Base-by-base conservation (phyloP, 2,329 filamentous ascomycete genomes). In the Reticulascus tulasneorum region DNA sequence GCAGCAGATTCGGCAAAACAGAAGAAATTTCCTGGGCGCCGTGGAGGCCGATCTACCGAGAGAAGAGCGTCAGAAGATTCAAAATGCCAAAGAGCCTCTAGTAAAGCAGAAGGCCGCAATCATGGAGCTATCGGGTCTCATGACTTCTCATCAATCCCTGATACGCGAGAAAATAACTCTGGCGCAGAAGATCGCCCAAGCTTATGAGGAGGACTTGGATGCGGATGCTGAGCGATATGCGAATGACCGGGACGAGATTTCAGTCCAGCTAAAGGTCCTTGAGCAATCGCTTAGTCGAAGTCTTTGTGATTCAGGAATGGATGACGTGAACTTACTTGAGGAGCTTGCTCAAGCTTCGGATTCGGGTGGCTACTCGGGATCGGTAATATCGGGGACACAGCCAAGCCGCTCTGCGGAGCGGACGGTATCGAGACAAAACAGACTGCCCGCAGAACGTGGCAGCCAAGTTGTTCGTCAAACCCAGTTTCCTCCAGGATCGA, bases 151-250 rank as follows among this genome's bases (percentile, higher is more conserved):
- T 39, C 57, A 59, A 28, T 49, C 57, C 4, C 53, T 77, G 10
- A 57, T 57, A 25, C 54, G 55, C 12, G 64, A 69, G 42, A 64
- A 64, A 28, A 67, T 77, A 39, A 50, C 58, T 6, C 52, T 79
- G 16, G 59, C 71, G 1, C 54, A 65, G 29, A 59, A 64, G 33
- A 66, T 79, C 31, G 62, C 64, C 4, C 59, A 71, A 38, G 69
- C 69, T 1, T 79, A 77, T 42, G 64, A 63, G 11, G 63, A 73
- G 9, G 66, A 66, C 17, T 50, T 69, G 11, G 67, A 77, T 30
- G 77, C 69, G 11, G 67, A 77, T 30, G 77, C 69, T 2, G 66
- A 71, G 3, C 66, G 70, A 9, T 70, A 75, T 16, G 74, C 79
- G 47, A 49, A 53, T 22, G 63, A 59, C 25, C 55, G 78, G 8